Base-by-base conservation (phyloP, 768 basidiomycete genomes). In the Pleurotus sapidus region DNA sequence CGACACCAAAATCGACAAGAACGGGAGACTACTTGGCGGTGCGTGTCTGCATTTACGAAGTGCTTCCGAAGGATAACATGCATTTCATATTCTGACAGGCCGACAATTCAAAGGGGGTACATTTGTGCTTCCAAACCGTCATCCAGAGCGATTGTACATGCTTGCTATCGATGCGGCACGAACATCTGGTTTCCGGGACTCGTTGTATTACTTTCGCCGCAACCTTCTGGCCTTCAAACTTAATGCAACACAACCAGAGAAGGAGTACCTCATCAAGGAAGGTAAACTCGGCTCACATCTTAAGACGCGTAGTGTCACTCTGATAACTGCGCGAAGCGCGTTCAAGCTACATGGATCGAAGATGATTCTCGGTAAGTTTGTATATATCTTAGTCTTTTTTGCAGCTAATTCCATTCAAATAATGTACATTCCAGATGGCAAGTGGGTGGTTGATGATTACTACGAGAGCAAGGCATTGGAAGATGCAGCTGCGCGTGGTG, bases 121-220 rank as follows among this genome's bases (percentile, higher is more conserved):
- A 1, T 98, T 99, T 68, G 73, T 81, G n/a, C 84, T 95, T 4
- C 89, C 93, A 0, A 85, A 84, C 56, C 84, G 96, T 18, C 87
- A 98, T 65, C 87, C 93, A 7, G 82, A 91, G 24, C 82, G 89
- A 46, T 79, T 84, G 59, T 99, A 97, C 74, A 91, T 97, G 84
- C 89, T 98, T 42, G 95, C 96, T 18, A 98, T 99, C 58, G 97
- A 99, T 66, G 96, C 95, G 3, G 97, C 97, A 0, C 86, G 96
- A 24, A 92, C 93, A 7, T 95, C 93, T 17, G 97, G 97, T 3
- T 98, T 94, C 73, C 84, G 94, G 48, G 97, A 98, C 70, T 98
- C 97, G 7, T 76, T 98, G n/a, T 97, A 98, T 72, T 98, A 98
- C 72, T 95, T 98, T 73, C 89, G 97, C 2, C 84, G 94, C 5